These are phyloP conservation scores for Fraxinus xanthoxyloides DNA, from an alignment of 305 asterid genomes.

Conservation along the genomic window DNA sequence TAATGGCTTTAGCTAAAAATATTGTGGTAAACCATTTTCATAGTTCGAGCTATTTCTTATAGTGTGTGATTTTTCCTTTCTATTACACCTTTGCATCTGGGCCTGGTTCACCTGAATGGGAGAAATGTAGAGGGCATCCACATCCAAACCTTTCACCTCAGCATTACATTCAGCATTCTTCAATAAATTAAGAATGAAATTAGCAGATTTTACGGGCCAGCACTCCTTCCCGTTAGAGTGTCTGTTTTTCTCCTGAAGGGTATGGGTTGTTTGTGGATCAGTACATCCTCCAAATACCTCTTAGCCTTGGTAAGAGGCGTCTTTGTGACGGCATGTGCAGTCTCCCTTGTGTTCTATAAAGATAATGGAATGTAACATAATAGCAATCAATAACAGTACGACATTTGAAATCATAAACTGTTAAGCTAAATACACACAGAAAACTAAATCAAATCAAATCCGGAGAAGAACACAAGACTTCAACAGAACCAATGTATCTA, in stretches of 20 bases:
- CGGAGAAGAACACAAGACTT: too few relatives aligned
- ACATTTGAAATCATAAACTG: not conserved
- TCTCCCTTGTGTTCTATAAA: constrained; percentile 67
- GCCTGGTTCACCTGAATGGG: constrained; percentile 85
- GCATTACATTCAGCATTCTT: constrained; percentile 85
- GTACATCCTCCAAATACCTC: constrained; percentile 73
- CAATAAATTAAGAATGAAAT: constrained; percentile 61
- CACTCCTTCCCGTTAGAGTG: constrained; percentile 82
- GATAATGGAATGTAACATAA: not conserved
- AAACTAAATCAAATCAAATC: too few relatives aligned
- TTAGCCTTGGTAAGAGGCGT: constrained; percentile 63
- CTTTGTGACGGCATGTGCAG: constrained; percentile 68
- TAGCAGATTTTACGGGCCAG: constrained; percentile 80
- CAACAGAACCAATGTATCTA: too few relatives aligned
- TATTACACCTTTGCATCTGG: constrained; percentile 56
- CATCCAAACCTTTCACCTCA: constrained; percentile 87
- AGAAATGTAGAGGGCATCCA: constrained; percentile 65
- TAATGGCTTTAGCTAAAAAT: too few relatives aligned
- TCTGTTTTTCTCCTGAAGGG: constrained; percentile 77
- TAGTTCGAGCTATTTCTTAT: too few relatives aligned
- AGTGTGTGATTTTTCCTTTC: too few relatives aligned
- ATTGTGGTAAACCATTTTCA: too few relatives aligned
- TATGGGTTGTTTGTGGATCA: constrained; percentile 72
- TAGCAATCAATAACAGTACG: not conserved
- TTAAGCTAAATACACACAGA: too few relatives aligned